Percentiles rank a stretch among this genome's conserved stretches.
phyloP scores from a whole-genome alignment of 1,284 basidiomycete genomes.

The Leccinum griseonigrum region DNA sequence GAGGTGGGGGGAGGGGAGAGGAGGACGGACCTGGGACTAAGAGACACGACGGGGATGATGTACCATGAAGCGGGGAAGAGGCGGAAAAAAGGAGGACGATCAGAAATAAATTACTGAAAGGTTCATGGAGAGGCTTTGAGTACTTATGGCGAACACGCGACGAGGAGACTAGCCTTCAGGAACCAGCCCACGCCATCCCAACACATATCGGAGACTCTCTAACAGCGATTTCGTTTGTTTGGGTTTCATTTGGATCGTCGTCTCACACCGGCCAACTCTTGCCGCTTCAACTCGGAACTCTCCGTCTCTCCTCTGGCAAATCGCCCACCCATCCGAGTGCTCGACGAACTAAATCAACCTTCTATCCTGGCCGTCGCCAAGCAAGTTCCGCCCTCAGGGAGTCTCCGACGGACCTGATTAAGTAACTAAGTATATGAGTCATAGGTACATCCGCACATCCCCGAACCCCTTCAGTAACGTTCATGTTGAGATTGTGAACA shows the following conservation, averaged over 20 bases:
- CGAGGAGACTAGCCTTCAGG: background rate
- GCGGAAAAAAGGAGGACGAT: background rate
- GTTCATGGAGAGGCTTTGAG: background rate
- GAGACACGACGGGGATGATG: background rate
- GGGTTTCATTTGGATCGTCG: background rate
- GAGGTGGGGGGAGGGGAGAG: background rate
- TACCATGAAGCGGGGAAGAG: background rate
- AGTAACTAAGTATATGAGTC: background rate
- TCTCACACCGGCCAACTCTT: background rate
- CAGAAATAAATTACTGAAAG: background rate
- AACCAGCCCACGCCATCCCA: background rate
- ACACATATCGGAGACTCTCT: background rate
- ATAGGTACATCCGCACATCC: background rate
- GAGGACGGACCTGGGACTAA: background rate
- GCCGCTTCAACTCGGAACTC: background rate
- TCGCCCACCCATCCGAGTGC: background rate
- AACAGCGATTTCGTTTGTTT: background rate
- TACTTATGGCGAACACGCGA: background rate
- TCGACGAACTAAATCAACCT: background rate
- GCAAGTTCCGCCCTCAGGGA: background rate
- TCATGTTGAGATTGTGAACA: too few relatives aligned
- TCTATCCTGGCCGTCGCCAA: background rate
- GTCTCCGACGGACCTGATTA: background rate
- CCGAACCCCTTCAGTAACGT: background rate
- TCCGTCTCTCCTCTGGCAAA: background rate